Base-by-base conservation (phyloP, 2,329 filamentous ascomycete genomes). In the Beauveria asiatica region DNA sequence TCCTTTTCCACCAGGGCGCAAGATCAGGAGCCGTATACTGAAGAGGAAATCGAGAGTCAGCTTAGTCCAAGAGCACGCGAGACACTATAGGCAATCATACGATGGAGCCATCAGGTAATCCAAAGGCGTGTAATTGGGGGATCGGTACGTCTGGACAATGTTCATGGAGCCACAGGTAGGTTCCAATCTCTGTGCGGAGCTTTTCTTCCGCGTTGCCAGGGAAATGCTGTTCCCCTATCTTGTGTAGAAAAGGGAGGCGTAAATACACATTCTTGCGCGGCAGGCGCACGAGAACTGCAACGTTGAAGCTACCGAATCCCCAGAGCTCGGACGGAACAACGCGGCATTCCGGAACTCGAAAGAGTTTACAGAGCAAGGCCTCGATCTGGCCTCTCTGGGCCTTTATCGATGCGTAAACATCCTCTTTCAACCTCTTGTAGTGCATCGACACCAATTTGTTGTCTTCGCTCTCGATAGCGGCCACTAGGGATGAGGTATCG, bases 131-230 rank as follows among this genome's bases (percentile, higher is more conserved):
- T 30, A 71, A 60, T 37, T 60, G 48, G 37, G 66, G 67, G 46
- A 68, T 65, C 23, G 57, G 67, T 17, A 70, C 63, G 44, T 68
- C 59, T 30, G 64, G 64, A 59, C 64, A 70, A 41, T 64, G 30
- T 16, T 67, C 55, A 63, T 69, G 62, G 39, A 72, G 66, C 67
- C 65, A 70, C 2, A 62, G 59, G 51, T 70, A 70, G 10, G 65
- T 63, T 62, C 65, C 68, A 6, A 68, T 65, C 61, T 71, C 66
- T 33, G 62, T 67, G 45, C 69, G 67, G 3, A 70, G 41, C 61
- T 70, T 71, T 51, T 72, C 66, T 37, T 72, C 67, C 4, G 66
- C 55, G 5, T 63, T 70, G 13, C 67, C 65, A 13, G 61, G 59
- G n/a, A 53, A 53, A 6, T 23, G 50, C 3, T 42, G 6, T 19